These are phyloP conservation scores for California macrophylla DNA, from an alignment of 441 rosid genomes.

Conservation along the genomic window DNA sequence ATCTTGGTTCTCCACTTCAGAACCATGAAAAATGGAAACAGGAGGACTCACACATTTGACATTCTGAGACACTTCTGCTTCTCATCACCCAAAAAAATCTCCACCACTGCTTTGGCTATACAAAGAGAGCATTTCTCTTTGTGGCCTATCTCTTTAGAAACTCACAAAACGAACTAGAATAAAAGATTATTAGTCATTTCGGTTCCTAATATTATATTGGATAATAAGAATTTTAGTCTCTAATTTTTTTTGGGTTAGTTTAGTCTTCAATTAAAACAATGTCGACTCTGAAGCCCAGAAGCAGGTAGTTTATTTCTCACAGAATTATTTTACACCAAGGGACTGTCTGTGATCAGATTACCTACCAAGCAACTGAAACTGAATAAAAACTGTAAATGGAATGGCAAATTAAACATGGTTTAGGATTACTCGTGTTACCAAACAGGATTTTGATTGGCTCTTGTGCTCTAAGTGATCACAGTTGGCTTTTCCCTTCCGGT, in stretches of 20 bases:
- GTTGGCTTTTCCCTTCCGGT: conserved; percentile 90
- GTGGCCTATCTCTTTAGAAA: too few species aligned
- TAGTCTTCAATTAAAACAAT: not conserved
- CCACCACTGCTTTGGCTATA: not conserved
- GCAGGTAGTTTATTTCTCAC: conserved; percentile 15
- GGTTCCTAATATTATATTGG: too few species aligned
- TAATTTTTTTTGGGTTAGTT: too few species aligned
- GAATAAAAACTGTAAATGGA: conserved; percentile 12
- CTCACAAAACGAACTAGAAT: too few species aligned
- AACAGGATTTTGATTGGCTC: not conserved
- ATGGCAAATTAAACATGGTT: conserved; percentile 8
- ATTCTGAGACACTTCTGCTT: not conserved
- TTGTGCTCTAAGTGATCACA: conserved; percentile 57
- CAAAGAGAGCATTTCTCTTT: too few species aligned
- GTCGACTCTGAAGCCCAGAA: not conserved
- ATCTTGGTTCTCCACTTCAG: not conserved
- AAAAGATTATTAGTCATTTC: too few species aligned
- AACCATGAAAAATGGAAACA: not conserved
- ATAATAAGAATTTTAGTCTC: too few species aligned
- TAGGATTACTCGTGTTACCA: conserved; percentile 12
- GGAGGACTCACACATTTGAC: not conserved
- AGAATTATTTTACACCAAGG: conserved; percentile 7
- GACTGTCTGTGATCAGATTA: conserved; percentile 8
- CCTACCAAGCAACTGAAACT: conserved; percentile 29
- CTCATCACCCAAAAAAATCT: not conserved